phyloP scores from a whole-genome alignment of 2,329 filamentous ascomycete species.

The Nemania bipapillata region DNA sequence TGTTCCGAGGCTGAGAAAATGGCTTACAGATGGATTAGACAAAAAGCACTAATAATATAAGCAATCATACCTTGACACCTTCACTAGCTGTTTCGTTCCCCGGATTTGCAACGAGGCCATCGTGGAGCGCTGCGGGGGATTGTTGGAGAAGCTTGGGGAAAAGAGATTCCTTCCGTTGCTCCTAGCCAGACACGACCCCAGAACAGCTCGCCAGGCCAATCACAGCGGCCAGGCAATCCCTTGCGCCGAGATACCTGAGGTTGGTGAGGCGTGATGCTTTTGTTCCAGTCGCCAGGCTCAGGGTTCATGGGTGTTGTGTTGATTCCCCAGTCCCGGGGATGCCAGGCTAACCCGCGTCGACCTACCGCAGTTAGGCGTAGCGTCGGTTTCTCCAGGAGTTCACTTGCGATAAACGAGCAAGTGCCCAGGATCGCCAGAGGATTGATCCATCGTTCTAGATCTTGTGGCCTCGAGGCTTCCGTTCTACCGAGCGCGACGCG shows the following conservation, averaged over 20 bases:
- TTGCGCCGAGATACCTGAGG: conserved; percentile 23
- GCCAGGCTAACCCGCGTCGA: background rate
- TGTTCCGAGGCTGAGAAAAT: conserved; percentile 3
- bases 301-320: conserved; percentile 17
- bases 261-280: background rate
- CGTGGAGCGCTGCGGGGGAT: conserved; percentile 20
- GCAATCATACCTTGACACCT: conserved; percentile 1
- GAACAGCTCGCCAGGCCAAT: conserved; percentile 20
- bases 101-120: conserved; percentile 23
- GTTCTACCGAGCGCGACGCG: conserved; percentile 31
- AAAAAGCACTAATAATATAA: conserved; percentile 30
- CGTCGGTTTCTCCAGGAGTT: background rate
- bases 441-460: conserved; percentile 24
- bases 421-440: conserved; percentile 5
- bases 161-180: conserved; percentile 32
- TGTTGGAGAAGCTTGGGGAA: conserved; percentile 26
- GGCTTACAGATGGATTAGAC: conserved; percentile 20
- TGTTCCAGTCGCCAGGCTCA: background rate
- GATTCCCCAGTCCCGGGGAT: conserved; percentile 16
- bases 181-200: conserved; percentile 26
- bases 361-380: conserved; percentile 3
- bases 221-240: conserved; percentile 8
- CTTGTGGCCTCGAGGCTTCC: conserved; percentile 16
- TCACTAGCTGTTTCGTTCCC: conserved; percentile 1
- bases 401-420: conserved; percentile 8